Evolutionary conservation across 1,284 basidiomycete species (phyloP), one percentile per base, ranked within the genome.

Genomic region (Cutaneotrichosporon sp.): DNA sequence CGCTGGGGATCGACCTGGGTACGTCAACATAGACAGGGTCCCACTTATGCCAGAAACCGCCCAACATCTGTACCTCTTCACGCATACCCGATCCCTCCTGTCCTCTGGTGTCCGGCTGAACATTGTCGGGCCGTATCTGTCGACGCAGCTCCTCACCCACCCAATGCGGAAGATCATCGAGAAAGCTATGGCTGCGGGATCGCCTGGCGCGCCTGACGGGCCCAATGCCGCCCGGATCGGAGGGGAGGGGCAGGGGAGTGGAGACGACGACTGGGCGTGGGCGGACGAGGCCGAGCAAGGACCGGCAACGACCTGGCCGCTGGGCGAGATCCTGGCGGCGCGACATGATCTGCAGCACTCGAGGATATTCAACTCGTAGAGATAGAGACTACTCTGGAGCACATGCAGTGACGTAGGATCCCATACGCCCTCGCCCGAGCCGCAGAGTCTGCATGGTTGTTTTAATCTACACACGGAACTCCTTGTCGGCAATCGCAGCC

Each of bases 291-390:
- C 66, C 4, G 65, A 72, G 34, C 44, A 29, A 14, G 77, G 75
- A 2, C 91, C 91, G 5, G 86, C 87, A 22, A 91, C 85, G 60
- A 96, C 88, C 5, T 98, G 93, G 90, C 94, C 94, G 0, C 72
- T 98, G 14, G 93, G 92, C n/a, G 94, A 98, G 74, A 87, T 97
- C 38, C 77, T 97, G 17, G 84, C 87, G 37, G 82, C 84, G 26
- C 79, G 94, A 57, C 94, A 98, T 73, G 94, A 97, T 76, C 77
- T 92, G 64, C 87, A 96, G 70, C 94, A 97, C 76, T 93, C 91
- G 32, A 80, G 93, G 46, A 88, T 98, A 61, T 98, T 98, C 80
- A 98, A 98, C 74, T 72, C 73, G 42, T 76, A 63, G 34, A 2
- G 10, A 14, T 31, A 31, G 27, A 14, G n/a, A n/a, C n/a, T n/a